A percentile compares a stretch with the other conserved stretches of the same genome.
phyloP scores from a whole-genome alignment of 139 green algal species.

The Micractinium conductrix region DNA sequence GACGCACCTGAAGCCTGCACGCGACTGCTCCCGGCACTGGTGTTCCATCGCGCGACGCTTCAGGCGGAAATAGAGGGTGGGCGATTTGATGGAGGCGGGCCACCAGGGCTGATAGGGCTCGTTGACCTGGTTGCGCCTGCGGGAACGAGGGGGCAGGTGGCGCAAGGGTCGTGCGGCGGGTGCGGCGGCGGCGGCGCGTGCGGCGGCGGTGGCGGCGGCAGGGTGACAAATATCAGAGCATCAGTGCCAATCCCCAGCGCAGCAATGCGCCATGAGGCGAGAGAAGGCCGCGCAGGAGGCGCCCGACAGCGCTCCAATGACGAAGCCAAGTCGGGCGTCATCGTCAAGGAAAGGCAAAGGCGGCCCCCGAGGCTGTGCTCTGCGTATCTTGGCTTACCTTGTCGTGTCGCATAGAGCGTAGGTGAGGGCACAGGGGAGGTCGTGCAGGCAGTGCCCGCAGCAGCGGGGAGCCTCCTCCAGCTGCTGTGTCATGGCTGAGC shows the following conservation, averaged over 20 bases:
- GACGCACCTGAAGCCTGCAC: neutral
- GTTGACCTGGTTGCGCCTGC: neutral
- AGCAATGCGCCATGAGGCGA: neutral
- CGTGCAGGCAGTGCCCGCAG: neutral
- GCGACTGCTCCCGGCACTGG: slow-evolving; percentile 3
- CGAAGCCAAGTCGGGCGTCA: too few species aligned
- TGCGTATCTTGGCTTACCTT: neutral
- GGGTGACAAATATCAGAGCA: too few species aligned
- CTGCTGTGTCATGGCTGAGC: too few species aligned
- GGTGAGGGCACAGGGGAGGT: neutral
- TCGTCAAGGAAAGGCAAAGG: too few species aligned
- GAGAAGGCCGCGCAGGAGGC: too few species aligned
- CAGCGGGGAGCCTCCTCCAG: too few species aligned
- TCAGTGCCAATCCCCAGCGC: too few species aligned
- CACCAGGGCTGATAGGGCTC: slow-evolving; percentile 17
- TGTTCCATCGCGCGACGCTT: slow-evolving; percentile 7
- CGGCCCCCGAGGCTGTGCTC: too few species aligned
- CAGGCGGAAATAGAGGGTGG: slow-evolving; percentile 8
- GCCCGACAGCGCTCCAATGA: too few species aligned
- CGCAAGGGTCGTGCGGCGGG: neutral
- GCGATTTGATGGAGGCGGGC: slow-evolving; percentile 20
- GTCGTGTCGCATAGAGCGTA: slow-evolving; percentile 18
- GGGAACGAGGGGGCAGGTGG: neutral
- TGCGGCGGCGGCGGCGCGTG: neutral
- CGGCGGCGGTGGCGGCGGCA: neutral